phyloP scores from a whole-genome alignment of 2,329 filamentous ascomycete species.

The Pseudogymnoascus sp. region DNA sequence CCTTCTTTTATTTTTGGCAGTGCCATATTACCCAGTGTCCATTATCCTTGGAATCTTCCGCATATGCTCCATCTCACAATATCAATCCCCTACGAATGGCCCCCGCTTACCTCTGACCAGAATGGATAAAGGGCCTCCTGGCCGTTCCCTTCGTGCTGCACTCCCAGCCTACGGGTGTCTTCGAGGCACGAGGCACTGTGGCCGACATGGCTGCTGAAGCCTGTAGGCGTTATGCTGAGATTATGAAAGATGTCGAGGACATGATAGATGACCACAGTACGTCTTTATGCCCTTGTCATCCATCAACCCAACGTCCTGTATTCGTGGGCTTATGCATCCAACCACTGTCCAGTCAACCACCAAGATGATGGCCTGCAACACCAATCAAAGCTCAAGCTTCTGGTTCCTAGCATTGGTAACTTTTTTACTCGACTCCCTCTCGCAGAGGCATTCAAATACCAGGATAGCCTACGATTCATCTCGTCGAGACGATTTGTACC shows the following conservation, averaged over 20 bases:
- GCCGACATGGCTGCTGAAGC: constrained; percentile 69
- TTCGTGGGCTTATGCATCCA: not conserved
- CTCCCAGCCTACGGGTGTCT: constrained; percentile 84
- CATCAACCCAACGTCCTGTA: not conserved
- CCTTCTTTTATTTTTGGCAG: not conserved
- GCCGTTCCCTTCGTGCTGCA: constrained; percentile 95
- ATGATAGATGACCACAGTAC: constrained; percentile 88
- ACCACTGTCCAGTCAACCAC: constrained; percentile 50
- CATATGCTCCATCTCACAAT: not conserved
- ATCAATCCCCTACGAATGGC: not conserved
- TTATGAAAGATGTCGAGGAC: constrained; percentile 85
- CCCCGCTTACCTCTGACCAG: constrained; percentile 33
- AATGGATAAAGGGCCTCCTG: constrained; percentile 94
- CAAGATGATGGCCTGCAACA: constrained; percentile 56
- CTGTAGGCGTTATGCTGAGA: constrained; percentile 85
- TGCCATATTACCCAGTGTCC: not conserved
- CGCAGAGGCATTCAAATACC: constrained; percentile 83
- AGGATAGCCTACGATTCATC: constrained; percentile 79
- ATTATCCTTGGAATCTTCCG: not conserved
- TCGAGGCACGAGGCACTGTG: constrained; percentile 59
- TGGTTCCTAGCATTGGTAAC: constrained; percentile 83
- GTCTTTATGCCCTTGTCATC: constrained; percentile 17
- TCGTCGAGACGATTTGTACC: constrained; percentile 87
- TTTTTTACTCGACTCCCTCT: constrained; percentile 88
- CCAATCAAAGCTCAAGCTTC: constrained; percentile 82